These are phyloP conservation scores for Candida smagusa DNA, from an alignment of 1,139 yeast species.

Conservation along the genomic window DNA sequence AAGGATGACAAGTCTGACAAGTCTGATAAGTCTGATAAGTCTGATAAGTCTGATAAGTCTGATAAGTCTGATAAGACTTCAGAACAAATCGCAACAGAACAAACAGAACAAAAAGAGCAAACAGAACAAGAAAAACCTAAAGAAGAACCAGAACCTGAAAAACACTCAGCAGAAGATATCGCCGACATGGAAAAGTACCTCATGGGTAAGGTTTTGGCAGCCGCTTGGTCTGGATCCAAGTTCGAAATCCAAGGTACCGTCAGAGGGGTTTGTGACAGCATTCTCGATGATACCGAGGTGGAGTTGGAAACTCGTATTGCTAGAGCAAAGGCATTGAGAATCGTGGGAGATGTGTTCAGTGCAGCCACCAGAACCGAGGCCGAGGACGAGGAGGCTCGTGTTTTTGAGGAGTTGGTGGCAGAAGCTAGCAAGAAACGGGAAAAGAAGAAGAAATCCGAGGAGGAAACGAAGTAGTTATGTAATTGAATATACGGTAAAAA, in stretches of 20 bases:
- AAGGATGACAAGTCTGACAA: too few species aligned
- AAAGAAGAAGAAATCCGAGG: conserved; percentile 32
- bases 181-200: conserved; percentile 84
- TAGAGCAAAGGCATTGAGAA: conserved; percentile 74
- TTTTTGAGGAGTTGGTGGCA: conserved; percentile 88
- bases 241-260: conserved; percentile 88
- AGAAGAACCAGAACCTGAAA: conserved; percentile 31
- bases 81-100: conserved; percentile 17
- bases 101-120: conserved; percentile 1
- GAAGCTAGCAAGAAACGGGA: conserved; percentile 83
- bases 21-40: too few species aligned
- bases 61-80: too few species aligned
- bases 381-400: conserved; percentile 88
- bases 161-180: conserved; percentile 75
- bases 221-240: conserved; percentile 95
- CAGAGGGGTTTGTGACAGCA: conserved; percentile 79
- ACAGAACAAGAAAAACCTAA: conserved; percentile 6
- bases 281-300: conserved; percentile 63
- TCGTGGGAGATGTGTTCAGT: conserved; percentile 73
- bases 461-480: neutral
- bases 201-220: conserved; percentile 88
- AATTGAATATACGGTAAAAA: too few species aligned
- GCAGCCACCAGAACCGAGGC: conserved; percentile 68
- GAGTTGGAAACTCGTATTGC: conserved; percentile 56
- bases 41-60: too few species aligned